Base-by-base conservation (phyloP, 2,329 filamentous ascomycete genomes). In the Ceratocystis huliohia region DNA sequence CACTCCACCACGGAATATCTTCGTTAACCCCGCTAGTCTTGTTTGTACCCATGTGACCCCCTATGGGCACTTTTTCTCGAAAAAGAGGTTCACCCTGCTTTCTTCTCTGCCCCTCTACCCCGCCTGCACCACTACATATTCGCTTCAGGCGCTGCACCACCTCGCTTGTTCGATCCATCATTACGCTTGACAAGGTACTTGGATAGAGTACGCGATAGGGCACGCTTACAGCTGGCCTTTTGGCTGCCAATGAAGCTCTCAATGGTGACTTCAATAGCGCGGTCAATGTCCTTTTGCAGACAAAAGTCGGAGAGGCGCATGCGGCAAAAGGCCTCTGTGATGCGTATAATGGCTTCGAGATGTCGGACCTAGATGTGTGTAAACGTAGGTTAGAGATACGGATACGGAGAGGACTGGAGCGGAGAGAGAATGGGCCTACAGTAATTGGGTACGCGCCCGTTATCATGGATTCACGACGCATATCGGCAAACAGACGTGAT, bases 271-370 rank as follows among this genome's bases (percentile, higher is more conserved):
- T 92, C 91, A 73, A 99, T 99, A 67, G 94, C 94, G 56, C 94
- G 90, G 76, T 99, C 94, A 71, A 99, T 96, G 73, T 99, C 94
- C 68, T 88, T 84, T 1, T 88, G 78, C 5, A 88, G 88, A 76
- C 93, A 96, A 79, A 96, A 97, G 71, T 99, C 94, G 0, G 89
- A 94, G n/a, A 99, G 81, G 15, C 94, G 88, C 94, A 99, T 99
- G 73, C 96, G 93, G 76, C 89, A 95, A 78, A 99, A 99, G 0
- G 92, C 79, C 75, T 99, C 94, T 67, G 87, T 87, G 73, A 96
- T 96, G 73, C 94, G 90, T 79, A 99, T 95, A 73, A 97, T 96
- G 69, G 93, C 93, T 82, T 99, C 94, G 44, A 99, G 81, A 78
- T 99, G 94, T 80, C 94, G 92, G 70, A 96, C 90, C 91, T 96